Evolutionary conservation across 768 basidiomycete genomes (phyloP).

Genomic region (Podaxis sp.): DNA sequence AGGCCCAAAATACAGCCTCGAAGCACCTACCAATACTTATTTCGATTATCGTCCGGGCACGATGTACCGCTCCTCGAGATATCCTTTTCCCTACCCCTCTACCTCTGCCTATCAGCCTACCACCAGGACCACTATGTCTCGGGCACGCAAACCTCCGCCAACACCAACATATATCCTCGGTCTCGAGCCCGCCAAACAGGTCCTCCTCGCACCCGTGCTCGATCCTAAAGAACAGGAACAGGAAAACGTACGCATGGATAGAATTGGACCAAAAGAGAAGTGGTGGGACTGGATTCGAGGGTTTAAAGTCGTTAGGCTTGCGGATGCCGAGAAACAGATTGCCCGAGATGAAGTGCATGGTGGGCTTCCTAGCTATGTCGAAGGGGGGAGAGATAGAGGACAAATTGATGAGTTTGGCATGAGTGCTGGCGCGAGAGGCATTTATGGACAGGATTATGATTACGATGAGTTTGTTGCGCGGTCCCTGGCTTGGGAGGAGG

Average conservation of each 20-base stretch:
- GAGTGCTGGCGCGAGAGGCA: neutral
- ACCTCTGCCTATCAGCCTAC: neutral
- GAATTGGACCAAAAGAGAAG: neutral
- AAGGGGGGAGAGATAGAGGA: neutral
- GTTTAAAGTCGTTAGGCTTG: neutral
- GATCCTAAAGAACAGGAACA: neutral
- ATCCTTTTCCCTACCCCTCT: neutral
- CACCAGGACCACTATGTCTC: neutral
- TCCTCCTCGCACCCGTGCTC: slow-evolving; percentile 5
- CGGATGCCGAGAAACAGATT: neutral
- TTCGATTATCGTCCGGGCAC: no score
- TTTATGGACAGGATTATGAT: neutral
- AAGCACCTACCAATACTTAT: neutral
- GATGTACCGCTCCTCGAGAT: no score
- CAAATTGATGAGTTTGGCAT: neutral
- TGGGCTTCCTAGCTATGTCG: neutral
- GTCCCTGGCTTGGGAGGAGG: neutral
- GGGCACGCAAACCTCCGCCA: neutral
- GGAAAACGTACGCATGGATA: neutral
- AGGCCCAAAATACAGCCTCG: neutral
- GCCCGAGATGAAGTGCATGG: neutral
- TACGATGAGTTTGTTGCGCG: slow-evolving; percentile 4
- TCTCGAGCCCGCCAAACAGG: neutral
- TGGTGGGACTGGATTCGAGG: slow-evolving; percentile 5
- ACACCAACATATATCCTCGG: slow-evolving; percentile 9